Percentiles rank a stretch among this genome's conserved stretches.
Evolutionary conservation across 306 rosid genomes (phyloP).

Genomic region (Prunus campanulata): DNA sequence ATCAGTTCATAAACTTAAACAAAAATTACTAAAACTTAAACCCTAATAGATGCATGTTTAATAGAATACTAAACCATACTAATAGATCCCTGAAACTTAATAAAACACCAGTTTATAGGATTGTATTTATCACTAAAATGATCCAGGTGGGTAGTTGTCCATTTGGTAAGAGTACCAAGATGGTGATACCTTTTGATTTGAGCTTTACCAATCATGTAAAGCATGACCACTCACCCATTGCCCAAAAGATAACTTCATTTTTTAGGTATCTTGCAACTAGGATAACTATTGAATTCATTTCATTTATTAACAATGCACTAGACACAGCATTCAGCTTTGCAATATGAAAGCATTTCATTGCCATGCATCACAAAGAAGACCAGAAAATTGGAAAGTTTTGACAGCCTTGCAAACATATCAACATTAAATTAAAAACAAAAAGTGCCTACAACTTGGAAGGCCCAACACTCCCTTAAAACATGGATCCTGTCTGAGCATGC

Average conservation of each 20-base stretch:
- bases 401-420: slow-evolving; percentile 34
- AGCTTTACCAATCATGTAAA: background rate
- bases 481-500: slow-evolving; percentile 15
- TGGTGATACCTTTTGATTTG: background rate
- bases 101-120: background rate
- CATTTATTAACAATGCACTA: background rate
- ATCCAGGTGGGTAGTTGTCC: too few species aligned
- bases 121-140: background rate
- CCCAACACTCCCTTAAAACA: slow-evolving; percentile 10
- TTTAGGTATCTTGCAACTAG: background rate
- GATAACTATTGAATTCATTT: background rate
- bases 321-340: slow-evolving; percentile 6
- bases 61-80: background rate
- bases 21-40: background rate
- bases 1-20: background rate
- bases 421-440: background rate
- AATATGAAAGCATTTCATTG: background rate
- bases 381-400: background rate
- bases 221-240: background rate
- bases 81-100: background rate
- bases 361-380: background rate
- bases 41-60: background rate
- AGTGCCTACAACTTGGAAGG: background rate
- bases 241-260: background rate
- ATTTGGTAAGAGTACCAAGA: background rate